phyloP scores from a whole-genome alignment of 192 early-diverging fungal genomes.

The Umbelopsis sp. region DNA sequence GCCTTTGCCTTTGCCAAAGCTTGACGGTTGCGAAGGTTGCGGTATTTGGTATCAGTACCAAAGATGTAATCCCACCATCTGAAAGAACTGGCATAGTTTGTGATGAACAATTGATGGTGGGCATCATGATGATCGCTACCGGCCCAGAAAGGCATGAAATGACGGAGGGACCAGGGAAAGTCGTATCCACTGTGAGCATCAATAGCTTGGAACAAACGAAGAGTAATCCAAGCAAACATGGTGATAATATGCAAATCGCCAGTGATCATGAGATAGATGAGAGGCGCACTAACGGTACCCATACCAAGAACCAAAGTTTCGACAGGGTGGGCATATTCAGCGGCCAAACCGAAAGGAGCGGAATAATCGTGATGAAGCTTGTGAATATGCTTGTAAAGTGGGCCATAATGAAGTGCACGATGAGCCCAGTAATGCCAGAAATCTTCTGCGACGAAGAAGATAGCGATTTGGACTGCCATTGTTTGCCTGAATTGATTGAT shows the following conservation, averaged over 20 bases:
- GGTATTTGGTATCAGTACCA: conserved; percentile 84
- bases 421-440: conserved; percentile 93
- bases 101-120: conserved; percentile 84
- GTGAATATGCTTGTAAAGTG: conserved; percentile 90
- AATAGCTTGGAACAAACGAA: conserved; percentile 81
- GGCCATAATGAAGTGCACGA: conserved; percentile 84
- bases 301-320: conserved; percentile 86
- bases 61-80: conserved; percentile 88
- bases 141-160: conserved; percentile 88
- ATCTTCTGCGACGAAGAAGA: conserved; percentile 88
- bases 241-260: conserved; percentile 80
- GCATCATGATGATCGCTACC: conserved; percentile 94
- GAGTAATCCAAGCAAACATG: conserved; percentile 83
- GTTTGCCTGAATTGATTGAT: conserved; percentile 38
- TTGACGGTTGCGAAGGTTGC: conserved; percentile 56
- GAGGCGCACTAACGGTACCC: conserved; percentile 81
- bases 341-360: conserved; percentile 82
- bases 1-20: conserved; percentile 30
- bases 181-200: conserved; percentile 95
- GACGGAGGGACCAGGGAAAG: conserved; percentile 91
- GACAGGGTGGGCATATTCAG: conserved; percentile 89
- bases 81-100: conserved; percentile 85
- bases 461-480: conserved; percentile 64
- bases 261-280: conserved; percentile 68
- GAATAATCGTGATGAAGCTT: conserved; percentile 94